A percentile compares a stretch with the other conserved stretches of the same genome.
These are phyloP conservation scores for Orbilia brochopaga DNA, from an alignment of 2,329 filamentous ascomycete species.

Conservation along the genomic window DNA sequence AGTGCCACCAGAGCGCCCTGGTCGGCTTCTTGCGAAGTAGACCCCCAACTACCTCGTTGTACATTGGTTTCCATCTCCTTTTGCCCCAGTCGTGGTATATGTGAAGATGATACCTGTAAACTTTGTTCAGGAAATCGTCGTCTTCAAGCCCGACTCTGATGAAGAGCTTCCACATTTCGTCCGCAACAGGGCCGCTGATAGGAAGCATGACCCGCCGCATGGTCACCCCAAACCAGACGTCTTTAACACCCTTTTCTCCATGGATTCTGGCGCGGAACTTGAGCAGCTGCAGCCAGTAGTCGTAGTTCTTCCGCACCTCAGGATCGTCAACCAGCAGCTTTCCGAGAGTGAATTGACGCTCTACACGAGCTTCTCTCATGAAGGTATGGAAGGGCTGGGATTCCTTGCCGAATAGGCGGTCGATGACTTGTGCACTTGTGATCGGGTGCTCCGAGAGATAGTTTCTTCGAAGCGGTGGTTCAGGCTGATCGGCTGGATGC, in stretches of 20 bases:
- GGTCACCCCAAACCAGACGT: constrained; percentile 53
- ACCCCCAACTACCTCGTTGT: constrained; percentile 51
- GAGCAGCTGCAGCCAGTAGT: constrained; percentile 53
- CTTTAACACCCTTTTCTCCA: constrained; percentile 51
- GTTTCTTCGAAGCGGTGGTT: constrained; percentile 9
- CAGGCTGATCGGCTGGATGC: not conserved
- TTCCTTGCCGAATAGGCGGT: constrained; percentile 21
- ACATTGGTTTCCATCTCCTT: constrained; percentile 46
- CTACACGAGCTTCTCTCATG: constrained; percentile 47
- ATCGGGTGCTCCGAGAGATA: constrained; percentile 29
- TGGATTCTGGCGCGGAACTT: constrained; percentile 52
- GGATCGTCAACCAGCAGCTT: constrained; percentile 52
- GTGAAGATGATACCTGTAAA: constrained; percentile 51
- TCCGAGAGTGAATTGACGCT: constrained; percentile 38
- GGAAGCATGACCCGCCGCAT: constrained; percentile 52
- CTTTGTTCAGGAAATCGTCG: constrained; percentile 49
- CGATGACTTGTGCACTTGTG: constrained; percentile 12
- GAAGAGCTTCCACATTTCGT: constrained; percentile 53
- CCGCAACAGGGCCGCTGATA: constrained; percentile 42
- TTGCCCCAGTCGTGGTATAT: constrained; percentile 32
- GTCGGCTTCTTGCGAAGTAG: constrained; percentile 44
- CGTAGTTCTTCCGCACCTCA: constrained; percentile 26
- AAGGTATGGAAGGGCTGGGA: constrained; percentile 27
- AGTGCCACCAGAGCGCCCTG: constrained; percentile 50
- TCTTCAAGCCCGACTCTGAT: constrained; percentile 50